Evolutionary conservation across 805 yeast genomes (phyloP), one percentile per base, ranked within the genome.

Genomic region (Isabelozyma heimii): DNA sequence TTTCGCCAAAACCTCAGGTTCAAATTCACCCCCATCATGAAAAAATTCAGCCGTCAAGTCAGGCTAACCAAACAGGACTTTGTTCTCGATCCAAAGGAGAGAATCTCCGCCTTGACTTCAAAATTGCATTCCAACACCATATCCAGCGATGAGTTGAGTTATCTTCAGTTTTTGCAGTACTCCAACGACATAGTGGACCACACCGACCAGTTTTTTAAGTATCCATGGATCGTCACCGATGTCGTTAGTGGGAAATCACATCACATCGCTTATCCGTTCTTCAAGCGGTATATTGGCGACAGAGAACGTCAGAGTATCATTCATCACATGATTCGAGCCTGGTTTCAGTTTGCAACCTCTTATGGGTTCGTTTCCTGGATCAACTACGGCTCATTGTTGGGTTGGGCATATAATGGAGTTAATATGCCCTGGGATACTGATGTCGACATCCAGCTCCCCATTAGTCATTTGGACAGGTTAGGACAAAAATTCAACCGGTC

Each of bases 221-320:
- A 70, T 50, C 73, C 75, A 8, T 70, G 75, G 75, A 69, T 70
- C 28, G 54, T 57, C 42, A 54, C 70, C 42, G 75, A 70, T 53
- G 52, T 70, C 7, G 55, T 66, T 12, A 63, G 62, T 14, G 75
- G 75, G 3, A 61, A 63, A 40, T 59, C 44, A 13, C 50, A 64
- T 51, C 69, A 64, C 57, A 49, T 68, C 24, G 65, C 71, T 14
- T 67, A 63, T 45, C 75, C 74, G 1, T 71, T 66, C 49, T 71
- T 71, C 61, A 66, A 62, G 50, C 51, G 75, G 40, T 70, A 52
- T 50, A 64, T 69, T n/a, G 49, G 65, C 13, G 63, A 63, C 43
- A 54, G 70, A 26, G 76, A 71, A 53, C 60, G 73, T 37, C 74
- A 68, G 47, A 59, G 69, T 51, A 60, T 70, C 10, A 56, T 69